Conservation (phyloP, 1,284 basidiomycete genomes). For the Cryptococcus deneoformans region DNA sequence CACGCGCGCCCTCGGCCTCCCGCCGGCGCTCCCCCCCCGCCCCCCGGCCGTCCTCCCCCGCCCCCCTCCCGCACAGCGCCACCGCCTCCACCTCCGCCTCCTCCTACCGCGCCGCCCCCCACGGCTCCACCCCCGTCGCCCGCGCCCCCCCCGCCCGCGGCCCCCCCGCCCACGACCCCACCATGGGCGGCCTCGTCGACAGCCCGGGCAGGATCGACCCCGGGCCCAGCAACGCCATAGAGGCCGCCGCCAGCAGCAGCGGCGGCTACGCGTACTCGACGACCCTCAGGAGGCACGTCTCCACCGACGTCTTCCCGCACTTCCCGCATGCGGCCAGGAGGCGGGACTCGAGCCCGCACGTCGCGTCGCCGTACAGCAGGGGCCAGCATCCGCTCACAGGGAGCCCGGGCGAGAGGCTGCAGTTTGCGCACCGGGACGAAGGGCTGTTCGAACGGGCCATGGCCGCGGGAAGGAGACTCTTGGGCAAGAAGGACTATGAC, state of each 20-base stretch:
- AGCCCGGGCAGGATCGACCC: constrained; percentile 3
- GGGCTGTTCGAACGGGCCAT: constrained; percentile 13
- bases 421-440: constrained; percentile 5
- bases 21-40: no score
- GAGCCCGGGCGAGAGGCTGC: constrained; percentile 4
- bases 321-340: constrained; percentile 17
- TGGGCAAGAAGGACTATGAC: constrained; percentile 31
- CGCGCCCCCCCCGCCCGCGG: no score
- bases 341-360: constrained; percentile 5
- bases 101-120: no score
- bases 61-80: no score
- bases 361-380: constrained; percentile 10
- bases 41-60: no score
- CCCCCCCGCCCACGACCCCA: constrained; percentile 3
- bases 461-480: constrained; percentile 20
- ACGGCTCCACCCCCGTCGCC: no score
- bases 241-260: background rate
- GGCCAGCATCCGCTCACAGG: constrained; percentile 3
- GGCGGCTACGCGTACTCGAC: constrained; percentile 71
- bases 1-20: no score
- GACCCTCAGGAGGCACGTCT: constrained; percentile 63
- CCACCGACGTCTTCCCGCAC: constrained; percentile 29
- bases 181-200: constrained; percentile 10
- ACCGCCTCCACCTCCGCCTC: no score
- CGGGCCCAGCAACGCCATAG: background rate